phyloP scores from a whole-genome alignment of 352 stramenopile species.

The Phytophthora sojae region DNA sequence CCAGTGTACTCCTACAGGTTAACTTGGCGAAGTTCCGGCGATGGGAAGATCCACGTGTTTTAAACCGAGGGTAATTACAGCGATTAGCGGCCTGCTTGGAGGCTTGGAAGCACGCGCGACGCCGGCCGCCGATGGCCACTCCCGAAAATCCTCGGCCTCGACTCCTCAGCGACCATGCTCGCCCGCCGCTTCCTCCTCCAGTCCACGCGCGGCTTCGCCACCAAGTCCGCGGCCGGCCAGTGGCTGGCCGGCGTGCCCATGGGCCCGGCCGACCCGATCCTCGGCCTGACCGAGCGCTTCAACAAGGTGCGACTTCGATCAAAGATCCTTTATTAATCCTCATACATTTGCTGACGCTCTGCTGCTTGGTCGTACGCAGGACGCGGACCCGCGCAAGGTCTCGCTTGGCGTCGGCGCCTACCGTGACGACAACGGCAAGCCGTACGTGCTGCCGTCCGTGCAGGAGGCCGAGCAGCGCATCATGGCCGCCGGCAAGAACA shows the following conservation, averaged over 20 bases:
- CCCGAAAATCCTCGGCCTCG: constrained; percentile 32
- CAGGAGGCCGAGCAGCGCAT: constrained; percentile 96
- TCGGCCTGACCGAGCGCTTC: constrained; percentile 94
- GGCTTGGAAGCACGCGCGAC: background rate
- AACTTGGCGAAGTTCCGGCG: background rate
- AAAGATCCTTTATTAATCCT: constrained; percentile 10
- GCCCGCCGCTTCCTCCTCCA: constrained; percentile 40
- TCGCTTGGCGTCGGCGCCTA: constrained; percentile 99
- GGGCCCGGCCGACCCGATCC: constrained; percentile 96
- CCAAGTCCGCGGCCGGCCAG: constrained; percentile 48
- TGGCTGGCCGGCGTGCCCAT: constrained; percentile 92
- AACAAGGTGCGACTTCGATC: constrained; percentile 76
- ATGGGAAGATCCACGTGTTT: constrained; percentile 1
- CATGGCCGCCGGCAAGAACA: constrained; percentile 93
- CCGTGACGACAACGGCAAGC: constrained; percentile 94
- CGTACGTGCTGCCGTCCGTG: constrained; percentile 97
- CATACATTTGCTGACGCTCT: background rate
- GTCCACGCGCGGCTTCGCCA: constrained; percentile 51
- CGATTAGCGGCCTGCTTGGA: constrained; percentile 25
- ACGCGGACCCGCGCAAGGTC: constrained; percentile 95
- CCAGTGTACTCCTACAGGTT: background rate
- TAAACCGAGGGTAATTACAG: constrained; percentile 25
- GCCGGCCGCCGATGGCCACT: constrained; percentile 22
- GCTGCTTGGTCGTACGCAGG: constrained; percentile 53
- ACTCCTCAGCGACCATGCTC: constrained; percentile 38